phyloP scores from a whole-genome alignment of 2,329 filamentous ascomycete genomes.

The Pestalotiopsis sp. region DNA sequence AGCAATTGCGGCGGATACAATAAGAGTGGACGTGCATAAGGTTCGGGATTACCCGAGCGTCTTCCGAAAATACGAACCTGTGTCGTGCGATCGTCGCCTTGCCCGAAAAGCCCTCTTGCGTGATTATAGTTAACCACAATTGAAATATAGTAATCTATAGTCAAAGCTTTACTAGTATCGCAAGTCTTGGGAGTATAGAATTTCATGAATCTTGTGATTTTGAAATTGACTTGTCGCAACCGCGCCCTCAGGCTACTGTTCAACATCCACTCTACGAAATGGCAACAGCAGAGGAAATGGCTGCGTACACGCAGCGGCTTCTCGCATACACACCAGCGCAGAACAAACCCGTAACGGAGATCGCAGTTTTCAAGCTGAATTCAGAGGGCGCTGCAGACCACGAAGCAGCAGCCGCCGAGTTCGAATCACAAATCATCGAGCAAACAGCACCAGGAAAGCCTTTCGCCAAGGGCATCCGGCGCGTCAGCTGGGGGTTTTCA shows the following conservation, averaged over 20 bases:
- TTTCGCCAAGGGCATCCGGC: not conserved
- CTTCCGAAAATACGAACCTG: too few species aligned
- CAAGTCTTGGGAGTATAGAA: too few species aligned
- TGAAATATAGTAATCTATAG: too few species aligned
- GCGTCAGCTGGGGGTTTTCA: slow-evolving; percentile 2
- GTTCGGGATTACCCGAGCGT: too few species aligned
- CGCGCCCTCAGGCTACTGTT: not conserved
- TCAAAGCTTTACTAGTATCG: too few species aligned
- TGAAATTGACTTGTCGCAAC: not conserved
- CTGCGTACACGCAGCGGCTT: slow-evolving; percentile 11
- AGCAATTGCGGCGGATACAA: too few species aligned
- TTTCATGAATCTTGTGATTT: too few species aligned
- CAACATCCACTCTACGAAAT: not conserved
- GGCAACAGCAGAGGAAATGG: slow-evolving; percentile 13
- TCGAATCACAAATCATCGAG: slow-evolving; percentile 3
- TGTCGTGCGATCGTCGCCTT: too few species aligned
- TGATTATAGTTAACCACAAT: too few species aligned
- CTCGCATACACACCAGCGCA: slow-evolving; percentile 4
- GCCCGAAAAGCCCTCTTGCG: too few species aligned
- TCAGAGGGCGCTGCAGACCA: not conserved
- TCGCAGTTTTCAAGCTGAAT: slow-evolving; percentile 11
- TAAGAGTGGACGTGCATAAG: too few species aligned
- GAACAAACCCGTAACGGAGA: slow-evolving; percentile 15
- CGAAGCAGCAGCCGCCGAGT: not conserved
- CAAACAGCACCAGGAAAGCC: slow-evolving; percentile 3